Percentiles rank a stretch among this genome's conserved stretches.
These are phyloP conservation scores for Thuja plicata DNA, from an alignment of 83 land plant species.

Conservation along the genomic window DNA sequence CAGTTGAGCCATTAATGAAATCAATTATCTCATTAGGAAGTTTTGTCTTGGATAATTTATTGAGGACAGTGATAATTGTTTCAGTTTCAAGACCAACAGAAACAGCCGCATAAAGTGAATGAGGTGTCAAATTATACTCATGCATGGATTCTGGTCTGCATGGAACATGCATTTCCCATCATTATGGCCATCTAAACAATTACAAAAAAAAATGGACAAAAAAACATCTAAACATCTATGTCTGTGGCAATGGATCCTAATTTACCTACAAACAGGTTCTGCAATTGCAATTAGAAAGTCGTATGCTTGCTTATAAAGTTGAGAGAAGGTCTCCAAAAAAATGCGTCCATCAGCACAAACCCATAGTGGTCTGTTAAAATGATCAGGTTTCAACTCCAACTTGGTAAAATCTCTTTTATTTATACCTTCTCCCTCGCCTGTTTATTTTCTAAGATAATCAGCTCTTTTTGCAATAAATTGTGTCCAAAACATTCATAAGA, in stretches of 20 bases:
- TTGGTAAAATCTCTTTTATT: slow-evolving; percentile 83
- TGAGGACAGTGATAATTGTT: slow-evolving; percentile 81
- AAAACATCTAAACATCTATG: not conserved
- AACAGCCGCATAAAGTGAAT: slow-evolving; percentile 96
- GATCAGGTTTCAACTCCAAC: slow-evolving; percentile 92
- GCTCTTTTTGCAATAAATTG: not conserved
- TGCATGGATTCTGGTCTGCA: slow-evolving; percentile 97
- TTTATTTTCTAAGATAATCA: not conserved
- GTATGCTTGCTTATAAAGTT: slow-evolving; percentile 93
- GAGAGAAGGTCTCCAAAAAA: slow-evolving; percentile 92
- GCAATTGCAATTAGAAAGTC: slow-evolving; percentile 99
- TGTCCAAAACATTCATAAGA: not conserved
- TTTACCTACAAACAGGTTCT: slow-evolving; percentile 95
- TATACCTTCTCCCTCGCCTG: slow-evolving; percentile 16
- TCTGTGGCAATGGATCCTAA: not conserved
- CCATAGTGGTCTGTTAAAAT: slow-evolving; percentile 86
- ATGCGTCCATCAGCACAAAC: slow-evolving; percentile 97
- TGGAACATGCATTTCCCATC: slow-evolving; percentile 3
- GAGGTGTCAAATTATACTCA: slow-evolving; percentile 96
- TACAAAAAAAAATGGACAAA: slow-evolving; percentile 11
- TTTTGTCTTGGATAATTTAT: slow-evolving; percentile 90
- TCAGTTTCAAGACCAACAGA: slow-evolving; percentile 98
- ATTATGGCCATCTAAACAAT: not conserved
- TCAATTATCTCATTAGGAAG: slow-evolving; percentile 89
- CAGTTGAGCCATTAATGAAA: slow-evolving; percentile 85